Evolutionary conservation across 176 grass and related monocot genomes (phyloP), one percentile per base, ranked within the genome.

Genomic region (Dactylis glomerata): DNA sequence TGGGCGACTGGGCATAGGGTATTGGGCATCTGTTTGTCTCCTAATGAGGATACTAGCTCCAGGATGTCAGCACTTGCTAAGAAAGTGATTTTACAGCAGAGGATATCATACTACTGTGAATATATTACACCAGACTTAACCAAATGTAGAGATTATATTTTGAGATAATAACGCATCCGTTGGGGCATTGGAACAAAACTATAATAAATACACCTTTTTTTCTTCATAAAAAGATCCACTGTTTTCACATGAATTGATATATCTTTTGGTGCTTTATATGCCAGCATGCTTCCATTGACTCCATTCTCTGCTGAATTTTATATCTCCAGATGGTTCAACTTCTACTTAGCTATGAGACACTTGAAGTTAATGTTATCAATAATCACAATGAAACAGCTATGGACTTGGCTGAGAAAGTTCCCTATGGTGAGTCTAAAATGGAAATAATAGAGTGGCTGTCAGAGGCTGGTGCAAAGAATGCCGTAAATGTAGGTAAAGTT

Each of bases 301-400:
- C 47, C 16, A 33, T 40, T 14, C 4, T 79, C 52, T 66, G 33
- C 51, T 23, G 49, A 56, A 4, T 79, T 72, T 85, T 82, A 40
- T 19, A 0, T 73, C 42, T 49, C 24, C 88, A 99, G 96, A 96
- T 96, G 93, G 96, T 99, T 41, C 91, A 88, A 34, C 93, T 99
- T 87, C 86, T 99, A 47, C 88, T 99, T 46, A 67, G 77, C 78
- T 96, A 86, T 19, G 93, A 99, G 47, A 14, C 91, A 17, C 91
- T 96, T 28, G 90, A 94, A 55, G 79, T 99, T 26, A 99, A 99
- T 76, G 81, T 84, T 6, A 87, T 95, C 52, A 99, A 99, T 83
- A 89, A 84, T 90, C 96, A 96, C 33, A 96, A 99, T 57, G 96
- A 99, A 88, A 96, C 96, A 36, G 93, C 96, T 78, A 90, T 99